Conservation (phyloP, 2,329 filamentous ascomycete species). For the Colletotrichum lindemuthianum region DNA sequence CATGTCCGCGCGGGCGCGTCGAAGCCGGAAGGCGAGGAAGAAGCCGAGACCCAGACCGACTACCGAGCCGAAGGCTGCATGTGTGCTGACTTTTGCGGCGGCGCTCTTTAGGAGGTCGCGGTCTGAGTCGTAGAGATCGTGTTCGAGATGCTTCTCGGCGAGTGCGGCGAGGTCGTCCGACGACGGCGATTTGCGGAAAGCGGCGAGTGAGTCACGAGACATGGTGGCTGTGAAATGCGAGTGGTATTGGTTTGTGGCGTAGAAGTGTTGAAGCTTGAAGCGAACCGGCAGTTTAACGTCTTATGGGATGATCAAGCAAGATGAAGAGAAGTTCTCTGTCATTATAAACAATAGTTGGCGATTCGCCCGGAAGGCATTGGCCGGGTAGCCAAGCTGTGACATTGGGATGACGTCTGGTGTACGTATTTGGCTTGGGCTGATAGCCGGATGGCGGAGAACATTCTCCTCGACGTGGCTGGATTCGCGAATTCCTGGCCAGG, state of each 20-base stretch:
- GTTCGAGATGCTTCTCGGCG: slow-evolving; percentile 66
- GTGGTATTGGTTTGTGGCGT: not conserved
- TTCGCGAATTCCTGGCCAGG: too few species aligned
- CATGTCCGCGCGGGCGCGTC: slow-evolving; percentile 64
- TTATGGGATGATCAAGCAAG: too few species aligned
- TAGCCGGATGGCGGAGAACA: too few species aligned
- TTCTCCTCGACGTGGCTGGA: too few species aligned
- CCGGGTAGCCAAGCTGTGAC: too few species aligned
- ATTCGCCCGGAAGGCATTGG: too few species aligned
- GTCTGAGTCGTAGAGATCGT: slow-evolving; percentile 64
- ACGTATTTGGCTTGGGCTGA: too few species aligned
- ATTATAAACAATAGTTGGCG: too few species aligned
- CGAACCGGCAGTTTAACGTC: too few species aligned
- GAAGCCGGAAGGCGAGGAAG: slow-evolving; percentile 65
- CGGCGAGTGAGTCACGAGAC: slow-evolving; percentile 42
- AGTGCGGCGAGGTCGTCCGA: slow-evolving; percentile 62
- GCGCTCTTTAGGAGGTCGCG: slow-evolving; percentile 66
- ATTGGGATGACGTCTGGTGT: too few species aligned
- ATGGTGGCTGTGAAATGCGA: slow-evolving; percentile 3
- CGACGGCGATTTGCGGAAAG: slow-evolving; percentile 46
- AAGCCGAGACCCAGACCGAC: slow-evolving; percentile 69
- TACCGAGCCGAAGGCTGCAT: slow-evolving; percentile 67
- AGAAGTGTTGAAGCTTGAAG: too few species aligned
- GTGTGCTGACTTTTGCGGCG: slow-evolving; percentile 62
- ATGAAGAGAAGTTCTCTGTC: too few species aligned